Percentiles rank a stretch among this genome's conserved stretches.
Conservation (phyloP, 1,284 basidiomycete genomes). For the Naganishia albida region DNA sequence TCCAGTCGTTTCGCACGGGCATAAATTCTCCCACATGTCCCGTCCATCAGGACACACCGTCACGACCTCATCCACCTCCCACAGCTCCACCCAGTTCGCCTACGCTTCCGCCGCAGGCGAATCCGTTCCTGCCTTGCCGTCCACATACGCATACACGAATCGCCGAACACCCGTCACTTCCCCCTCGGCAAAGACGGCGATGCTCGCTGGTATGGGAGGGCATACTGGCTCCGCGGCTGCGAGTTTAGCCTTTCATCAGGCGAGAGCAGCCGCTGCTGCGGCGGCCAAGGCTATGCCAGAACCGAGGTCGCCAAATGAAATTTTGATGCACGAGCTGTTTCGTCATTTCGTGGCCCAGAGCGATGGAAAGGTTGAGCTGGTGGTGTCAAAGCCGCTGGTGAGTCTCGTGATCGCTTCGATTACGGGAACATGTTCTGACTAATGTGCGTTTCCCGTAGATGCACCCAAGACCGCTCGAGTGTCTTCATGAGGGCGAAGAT, state of each 20-base stretch:
- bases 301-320: slow-evolving; percentile 71
- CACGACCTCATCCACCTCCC: slow-evolving; percentile 21
- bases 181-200: slow-evolving; percentile 18
- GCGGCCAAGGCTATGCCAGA: slow-evolving; percentile 39
- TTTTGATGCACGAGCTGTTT: slow-evolving; percentile 81
- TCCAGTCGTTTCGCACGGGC: slow-evolving; percentile 9
- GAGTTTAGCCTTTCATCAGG: slow-evolving; percentile 20
- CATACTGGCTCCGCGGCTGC: not conserved
- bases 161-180: slow-evolving; percentile 21
- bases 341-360: slow-evolving; percentile 76
- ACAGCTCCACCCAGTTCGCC: slow-evolving; percentile 22
- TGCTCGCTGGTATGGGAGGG: slow-evolving; percentile 23
- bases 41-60: slow-evolving; percentile 23
- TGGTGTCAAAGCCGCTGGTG: slow-evolving; percentile 69
- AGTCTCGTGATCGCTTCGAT: slow-evolving; percentile 39
- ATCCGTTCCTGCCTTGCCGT: slow-evolving; percentile 16
- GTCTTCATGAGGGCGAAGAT: slow-evolving; percentile 62
- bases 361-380: slow-evolving; percentile 72
- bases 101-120: slow-evolving; percentile 9
- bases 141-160: slow-evolving; percentile 14
- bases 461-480: slow-evolving; percentile 9
- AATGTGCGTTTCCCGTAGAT: not conserved
- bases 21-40: slow-evolving; percentile 27
- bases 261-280: slow-evolving; percentile 10
- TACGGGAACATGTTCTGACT: not conserved